phyloP scores from a whole-genome alignment of 73 alveolate species.

The Paramecium sonneborni region DNA sequence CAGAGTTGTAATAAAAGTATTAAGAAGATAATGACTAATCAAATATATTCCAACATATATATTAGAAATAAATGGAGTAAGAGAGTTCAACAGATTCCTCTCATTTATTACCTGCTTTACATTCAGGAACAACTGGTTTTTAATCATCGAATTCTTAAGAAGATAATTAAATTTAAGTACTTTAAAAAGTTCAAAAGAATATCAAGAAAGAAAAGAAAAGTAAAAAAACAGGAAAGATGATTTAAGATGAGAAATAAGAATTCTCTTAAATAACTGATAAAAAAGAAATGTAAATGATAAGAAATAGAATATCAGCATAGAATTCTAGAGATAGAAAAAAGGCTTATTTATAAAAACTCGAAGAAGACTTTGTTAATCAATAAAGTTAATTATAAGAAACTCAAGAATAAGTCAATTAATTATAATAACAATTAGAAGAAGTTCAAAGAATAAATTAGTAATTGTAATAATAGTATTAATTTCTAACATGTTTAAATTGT shows the following conservation, averaged over 20 bases:
- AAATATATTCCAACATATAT: background rate
- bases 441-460: background rate
- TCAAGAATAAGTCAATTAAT: background rate
- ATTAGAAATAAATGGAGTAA: background rate
- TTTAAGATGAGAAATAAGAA: background rate
- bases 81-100: background rate
- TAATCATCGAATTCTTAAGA: background rate
- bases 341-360: background rate
- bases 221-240: background rate
- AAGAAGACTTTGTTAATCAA: background rate
- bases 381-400: background rate
- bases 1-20: background rate
- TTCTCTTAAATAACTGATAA: background rate
- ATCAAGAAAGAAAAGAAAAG: background rate
- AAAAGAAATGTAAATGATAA: conserved; percentile 26
- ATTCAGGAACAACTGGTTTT: background rate
- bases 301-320: conserved; percentile 63
- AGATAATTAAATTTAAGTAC: background rate
- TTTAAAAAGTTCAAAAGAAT: background rate
- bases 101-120: background rate
- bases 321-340: conserved; percentile 61
- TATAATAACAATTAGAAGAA: conserved; percentile 7
- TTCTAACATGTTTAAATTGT: conserved; percentile 11
- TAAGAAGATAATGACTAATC: conserved; percentile 17
- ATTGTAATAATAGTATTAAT: background rate